Conservation (phyloP, 139 green algal species). For the Volvox reticuliferus region DNA sequence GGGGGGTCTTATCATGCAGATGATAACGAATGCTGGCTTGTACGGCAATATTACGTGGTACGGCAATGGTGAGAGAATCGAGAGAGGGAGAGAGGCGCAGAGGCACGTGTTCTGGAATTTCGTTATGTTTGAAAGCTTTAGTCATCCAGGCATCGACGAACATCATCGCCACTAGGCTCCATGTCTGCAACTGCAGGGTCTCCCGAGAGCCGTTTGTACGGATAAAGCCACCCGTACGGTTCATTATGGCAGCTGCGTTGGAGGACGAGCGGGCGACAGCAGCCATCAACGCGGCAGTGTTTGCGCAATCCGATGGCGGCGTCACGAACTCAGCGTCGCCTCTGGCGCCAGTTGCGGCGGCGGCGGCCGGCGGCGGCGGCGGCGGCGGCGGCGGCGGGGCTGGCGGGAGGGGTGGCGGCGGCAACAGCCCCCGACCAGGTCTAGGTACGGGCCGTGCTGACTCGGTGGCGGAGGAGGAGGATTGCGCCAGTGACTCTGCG, state of each 20-base stretch:
- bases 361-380: background rate
- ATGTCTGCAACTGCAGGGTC: background rate
- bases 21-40: too few species aligned
- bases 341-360: background rate
- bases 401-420: background rate
- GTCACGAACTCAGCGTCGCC: background rate
- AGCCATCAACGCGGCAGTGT: background rate
- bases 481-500: background rate
- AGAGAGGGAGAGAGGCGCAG: too few species aligned
- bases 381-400: background rate
- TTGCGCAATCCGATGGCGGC: background rate
- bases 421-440: too few species aligned
- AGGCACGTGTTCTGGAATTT: too few species aligned
- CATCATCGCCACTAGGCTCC: too few species aligned
- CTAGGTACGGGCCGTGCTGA: too few species aligned
- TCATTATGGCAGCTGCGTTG: slow-evolving; percentile 25
- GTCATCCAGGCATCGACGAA: too few species aligned
- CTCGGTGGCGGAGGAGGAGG: background rate
- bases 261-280: background rate
- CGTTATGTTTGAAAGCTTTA: too few species aligned
- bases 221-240: slow-evolving; percentile 3
- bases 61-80: too few species aligned
- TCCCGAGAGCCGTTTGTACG: slow-evolving; percentile 29
- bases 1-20: too few species aligned
- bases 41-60: too few species aligned